Evolutionary conservation across 1,284 basidiomycete genomes (phyloP).

Genomic region (Rhodotorula sp.): DNA sequence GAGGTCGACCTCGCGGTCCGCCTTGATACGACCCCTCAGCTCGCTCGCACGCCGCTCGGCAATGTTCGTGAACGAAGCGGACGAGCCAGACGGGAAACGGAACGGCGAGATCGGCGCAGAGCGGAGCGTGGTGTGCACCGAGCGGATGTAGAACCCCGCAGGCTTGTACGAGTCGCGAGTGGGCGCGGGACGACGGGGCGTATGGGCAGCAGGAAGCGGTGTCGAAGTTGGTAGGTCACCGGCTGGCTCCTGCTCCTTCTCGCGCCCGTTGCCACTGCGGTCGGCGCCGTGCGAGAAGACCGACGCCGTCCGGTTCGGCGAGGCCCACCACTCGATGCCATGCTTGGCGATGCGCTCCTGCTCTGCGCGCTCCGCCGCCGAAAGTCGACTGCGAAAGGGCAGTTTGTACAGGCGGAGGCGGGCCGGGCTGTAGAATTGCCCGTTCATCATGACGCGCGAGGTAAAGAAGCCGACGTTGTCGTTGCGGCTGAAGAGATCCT

Average conservation of each 20-base stretch:
- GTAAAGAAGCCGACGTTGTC: background rate
- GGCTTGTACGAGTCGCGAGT: background rate
- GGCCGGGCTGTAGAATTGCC: background rate
- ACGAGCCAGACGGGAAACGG: background rate
- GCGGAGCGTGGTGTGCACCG: background rate
- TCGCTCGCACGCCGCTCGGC: background rate
- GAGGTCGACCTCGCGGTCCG: slow-evolving; percentile 20
- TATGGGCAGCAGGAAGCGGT: too few relatives aligned
- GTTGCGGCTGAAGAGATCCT: background rate
- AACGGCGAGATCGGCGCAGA: background rate
- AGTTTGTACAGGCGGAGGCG: background rate
- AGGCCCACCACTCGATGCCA: background rate
- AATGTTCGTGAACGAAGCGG: background rate
- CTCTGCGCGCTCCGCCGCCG: background rate
- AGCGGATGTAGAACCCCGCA: background rate
- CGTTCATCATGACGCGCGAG: background rate
- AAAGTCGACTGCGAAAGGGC: background rate
- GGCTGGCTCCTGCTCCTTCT: background rate
- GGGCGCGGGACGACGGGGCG: background rate
- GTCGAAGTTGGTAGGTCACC: too few relatives aligned
- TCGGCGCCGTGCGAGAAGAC: background rate
- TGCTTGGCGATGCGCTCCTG: background rate
- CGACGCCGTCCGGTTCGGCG: background rate
- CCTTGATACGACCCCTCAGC: background rate
- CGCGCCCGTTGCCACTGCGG: background rate